Conservation (phyloP, 257 asterid species). For the Solanum habrochaites region DNA sequence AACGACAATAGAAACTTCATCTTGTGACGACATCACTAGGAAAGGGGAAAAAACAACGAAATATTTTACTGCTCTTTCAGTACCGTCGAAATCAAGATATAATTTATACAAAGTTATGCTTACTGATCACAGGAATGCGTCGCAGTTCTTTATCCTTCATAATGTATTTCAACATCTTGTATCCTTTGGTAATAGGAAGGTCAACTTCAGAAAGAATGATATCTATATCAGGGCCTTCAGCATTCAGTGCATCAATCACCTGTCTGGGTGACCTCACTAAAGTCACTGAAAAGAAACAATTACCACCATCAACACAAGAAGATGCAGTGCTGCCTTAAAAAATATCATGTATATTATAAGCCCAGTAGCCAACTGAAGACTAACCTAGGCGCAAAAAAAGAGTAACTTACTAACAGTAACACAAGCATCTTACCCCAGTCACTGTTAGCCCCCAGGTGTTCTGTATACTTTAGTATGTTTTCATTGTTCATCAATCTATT, state of each 20-base stretch:
- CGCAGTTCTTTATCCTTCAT: constrained; percentile 71
- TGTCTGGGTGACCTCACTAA: constrained; percentile 87
- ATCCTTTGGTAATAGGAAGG: constrained; percentile 86
- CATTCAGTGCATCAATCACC: constrained; percentile 85
- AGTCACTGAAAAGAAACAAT: constrained; percentile 44
- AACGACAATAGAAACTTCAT: constrained; percentile 73
- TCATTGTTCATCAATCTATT: background rate
- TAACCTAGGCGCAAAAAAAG: background rate
- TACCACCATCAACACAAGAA: background rate
- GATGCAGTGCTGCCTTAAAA: background rate
- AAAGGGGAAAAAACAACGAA: constrained; percentile 4
- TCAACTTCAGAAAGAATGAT: constrained; percentile 85
- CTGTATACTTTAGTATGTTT: background rate
- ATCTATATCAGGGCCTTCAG: constrained; percentile 82
- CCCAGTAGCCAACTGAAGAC: background rate
- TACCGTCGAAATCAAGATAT: background rate
- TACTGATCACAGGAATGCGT: constrained; percentile 88
- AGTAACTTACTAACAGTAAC: background rate
- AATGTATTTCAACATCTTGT: constrained; percentile 59
- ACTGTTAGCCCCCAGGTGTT: background rate
- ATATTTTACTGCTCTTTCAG: background rate
- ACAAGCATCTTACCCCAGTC: background rate
- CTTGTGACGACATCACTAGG: constrained; percentile 91
- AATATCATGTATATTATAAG: background rate
- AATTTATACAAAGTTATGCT: constrained; percentile 8